Base-by-base conservation (phyloP, 2,329 filamentous ascomycete species). In the Lecanoromycetidae sp. region DNA sequence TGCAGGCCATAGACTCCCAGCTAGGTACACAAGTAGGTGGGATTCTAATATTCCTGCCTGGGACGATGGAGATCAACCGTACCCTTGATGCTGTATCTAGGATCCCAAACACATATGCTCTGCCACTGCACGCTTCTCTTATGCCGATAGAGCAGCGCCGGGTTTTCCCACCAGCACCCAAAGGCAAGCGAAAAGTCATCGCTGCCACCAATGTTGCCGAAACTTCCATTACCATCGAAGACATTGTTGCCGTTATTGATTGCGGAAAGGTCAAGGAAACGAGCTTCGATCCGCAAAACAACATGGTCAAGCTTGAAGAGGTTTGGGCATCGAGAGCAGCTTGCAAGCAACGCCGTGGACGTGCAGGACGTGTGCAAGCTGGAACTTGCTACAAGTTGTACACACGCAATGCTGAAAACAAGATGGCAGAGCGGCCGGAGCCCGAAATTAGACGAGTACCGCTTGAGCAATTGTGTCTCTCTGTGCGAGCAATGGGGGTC, bases 161-260 rank as follows among this genome's bases (percentile, higher is more conserved):
- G 20, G 91, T 98, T 0, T 98, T 98, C 61, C 73, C 77, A 23
- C 72, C 73, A 12, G 69, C 91, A 4, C 88, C 90, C 0, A 63
- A 68, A 2, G 87, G 87, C 0, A 88, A 86, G 65, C 76, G 91
- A 29, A 98, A 98, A 65, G 78, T 98, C 10, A 84, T 98, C 27
- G 85, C 90, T 5, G 86, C 91, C 1, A 98, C 91, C 36, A 98
- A 98, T 58, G 90, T 98, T 2, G 91, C 91, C 2, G 91, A 98
- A 63, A 98, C 91, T 0, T 96, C 91, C 2, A 96, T 98, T 61
- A 98, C 91, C 0, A 98, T 98, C 51, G 88, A 95, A 60, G 91
- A 98, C 60, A 85, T 98, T 44, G 84, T 96, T 2, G 90, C 86
- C 2, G 91, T 98, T 37, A 90, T 98, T 53, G 91, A 98, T 62